Conservation (phyloP, 169 alveolate genomes). For the Neospora caninum region DNA sequence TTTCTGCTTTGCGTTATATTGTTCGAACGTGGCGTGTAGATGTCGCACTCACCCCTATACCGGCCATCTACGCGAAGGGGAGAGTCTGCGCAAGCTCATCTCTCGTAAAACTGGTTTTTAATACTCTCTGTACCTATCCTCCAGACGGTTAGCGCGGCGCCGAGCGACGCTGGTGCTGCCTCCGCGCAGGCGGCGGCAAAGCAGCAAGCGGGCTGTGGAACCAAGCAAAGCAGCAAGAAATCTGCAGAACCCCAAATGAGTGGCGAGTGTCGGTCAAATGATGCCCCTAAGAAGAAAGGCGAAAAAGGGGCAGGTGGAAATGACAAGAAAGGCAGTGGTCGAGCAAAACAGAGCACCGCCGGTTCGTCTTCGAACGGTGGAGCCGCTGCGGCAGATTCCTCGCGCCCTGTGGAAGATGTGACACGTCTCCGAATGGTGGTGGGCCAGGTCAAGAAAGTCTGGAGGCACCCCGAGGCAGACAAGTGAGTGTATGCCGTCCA, state of each 20-base stretch:
- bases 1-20: too few relatives aligned
- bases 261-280: not conserved
- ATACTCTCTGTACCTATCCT: not conserved
- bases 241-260: not conserved
- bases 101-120: too few relatives aligned
- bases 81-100: too few relatives aligned
- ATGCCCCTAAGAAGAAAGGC: not conserved
- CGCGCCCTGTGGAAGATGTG: not conserved
- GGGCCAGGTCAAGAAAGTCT: not conserved
- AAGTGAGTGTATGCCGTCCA: not conserved
- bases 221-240: not conserved
- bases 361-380: not conserved
- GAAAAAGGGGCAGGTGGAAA: not conserved
- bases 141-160: not conserved
- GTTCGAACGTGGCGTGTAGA: too few relatives aligned
- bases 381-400: not conserved
- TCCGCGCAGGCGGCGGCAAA: not conserved
- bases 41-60: too few relatives aligned
- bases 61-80: too few relatives aligned
- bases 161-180: not conserved
- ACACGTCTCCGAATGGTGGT: not conserved
- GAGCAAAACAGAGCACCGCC: not conserved
- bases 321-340: not conserved
- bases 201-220: not conserved
- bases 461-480: slow-evolving; percentile 28